phyloP scores from a whole-genome alignment of 2,329 filamentous ascomycete genomes.

The Cladosporium sp. region DNA sequence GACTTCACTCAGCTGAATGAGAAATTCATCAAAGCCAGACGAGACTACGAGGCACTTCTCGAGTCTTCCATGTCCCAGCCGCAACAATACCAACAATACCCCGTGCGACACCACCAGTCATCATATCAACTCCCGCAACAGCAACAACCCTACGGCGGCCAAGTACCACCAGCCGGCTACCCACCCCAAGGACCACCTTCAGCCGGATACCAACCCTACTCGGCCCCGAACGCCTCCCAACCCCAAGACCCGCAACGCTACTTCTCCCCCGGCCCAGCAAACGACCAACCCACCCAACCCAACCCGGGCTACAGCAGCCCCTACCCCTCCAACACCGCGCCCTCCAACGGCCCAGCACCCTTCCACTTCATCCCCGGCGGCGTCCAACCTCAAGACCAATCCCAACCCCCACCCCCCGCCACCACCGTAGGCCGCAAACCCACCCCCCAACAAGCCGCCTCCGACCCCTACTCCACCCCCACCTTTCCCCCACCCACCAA shows the following conservation, averaged over 20 bases:
- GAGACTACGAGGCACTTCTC: slow-evolving; percentile 93
- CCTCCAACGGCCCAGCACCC: slow-evolving; percentile 24
- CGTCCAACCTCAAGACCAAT: slow-evolving; percentile 22
- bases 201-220: slow-evolving; percentile 20
- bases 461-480: slow-evolving; percentile 17
- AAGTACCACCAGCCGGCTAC: slow-evolving; percentile 21
- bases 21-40: slow-evolving; percentile 97
- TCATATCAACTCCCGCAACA: slow-evolving; percentile 14
- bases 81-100: slow-evolving; percentile 47
- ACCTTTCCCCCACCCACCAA: slow-evolving; percentile 27
- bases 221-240: slow-evolving; percentile 18
- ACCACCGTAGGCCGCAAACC: slow-evolving; percentile 26
- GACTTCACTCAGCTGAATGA: slow-evolving; percentile 98
- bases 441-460: slow-evolving; percentile 18
- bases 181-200: slow-evolving; percentile 24
- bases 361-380: slow-evolving; percentile 36
- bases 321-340: slow-evolving; percentile 10
- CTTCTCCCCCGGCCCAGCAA: slow-evolving; percentile 33
- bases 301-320: slow-evolving; percentile 12
- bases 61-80: slow-evolving; percentile 96
- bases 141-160: slow-evolving; percentile 23
- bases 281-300: slow-evolving; percentile 26
- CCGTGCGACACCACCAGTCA: slow-evolving; percentile 19
- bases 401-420: slow-evolving; percentile 14
- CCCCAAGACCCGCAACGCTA: slow-evolving; percentile 32